These are phyloP conservation scores for Backusella westeae DNA, from an alignment of 192 early-diverging fungal species.

Conservation along the genomic window DNA sequence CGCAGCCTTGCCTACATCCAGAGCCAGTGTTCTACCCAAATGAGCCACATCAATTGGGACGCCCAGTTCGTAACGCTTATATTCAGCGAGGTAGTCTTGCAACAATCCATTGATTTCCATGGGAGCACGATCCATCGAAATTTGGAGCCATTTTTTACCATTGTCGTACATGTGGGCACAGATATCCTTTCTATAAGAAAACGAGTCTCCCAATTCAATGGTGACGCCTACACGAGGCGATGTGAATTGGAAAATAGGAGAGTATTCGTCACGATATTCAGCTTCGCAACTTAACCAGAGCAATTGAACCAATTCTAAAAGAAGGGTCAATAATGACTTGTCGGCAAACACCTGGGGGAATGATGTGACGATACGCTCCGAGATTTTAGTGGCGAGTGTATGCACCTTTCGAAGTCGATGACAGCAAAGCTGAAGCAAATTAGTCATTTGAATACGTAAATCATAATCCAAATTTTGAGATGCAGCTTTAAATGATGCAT, in stretches of 20 bases:
- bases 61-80: conserved; percentile 51
- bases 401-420: conserved; percentile 71
- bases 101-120: conserved; percentile 69
- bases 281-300: conserved; percentile 76
- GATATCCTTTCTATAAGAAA: conserved; percentile 67
- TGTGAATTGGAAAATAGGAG: conserved; percentile 66
- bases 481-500: conserved; percentile 41
- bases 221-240: conserved; percentile 60
- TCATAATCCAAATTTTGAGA: conserved; percentile 48
- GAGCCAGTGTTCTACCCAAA: conserved; percentile 68
- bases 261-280: conserved; percentile 74
- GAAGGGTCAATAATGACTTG: conserved; percentile 58
- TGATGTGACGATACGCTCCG: conserved; percentile 51
- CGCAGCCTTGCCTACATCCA: conserved; percentile 53
- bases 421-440: conserved; percentile 61
- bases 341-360: conserved; percentile 85
- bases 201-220: conserved; percentile 71
- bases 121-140: conserved; percentile 61
- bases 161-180: conserved; percentile 57
- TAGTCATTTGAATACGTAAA: conserved; percentile 52
- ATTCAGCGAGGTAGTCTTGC: conserved; percentile 66
- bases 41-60: conserved; percentile 52
- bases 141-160: conserved; percentile 67
- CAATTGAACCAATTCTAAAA: conserved; percentile 82
- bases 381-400: conserved; percentile 56